These are phyloP conservation scores for Solanum arcanum DNA, from an alignment of 257 asterid species.

Conservation along the genomic window DNA sequence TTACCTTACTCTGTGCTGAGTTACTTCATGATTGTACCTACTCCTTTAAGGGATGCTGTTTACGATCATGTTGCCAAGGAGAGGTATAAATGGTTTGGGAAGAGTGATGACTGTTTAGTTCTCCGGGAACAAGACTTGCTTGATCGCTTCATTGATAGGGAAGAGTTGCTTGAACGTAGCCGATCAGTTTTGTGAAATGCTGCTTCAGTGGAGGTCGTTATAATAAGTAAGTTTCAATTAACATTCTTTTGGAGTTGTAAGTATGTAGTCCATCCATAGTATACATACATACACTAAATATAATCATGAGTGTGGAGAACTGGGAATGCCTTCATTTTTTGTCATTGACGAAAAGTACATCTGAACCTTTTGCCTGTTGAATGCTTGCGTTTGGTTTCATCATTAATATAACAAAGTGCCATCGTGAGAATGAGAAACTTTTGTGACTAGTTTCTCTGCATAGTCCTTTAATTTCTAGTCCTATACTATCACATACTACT, in stretches of 20 bases:
- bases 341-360: background rate
- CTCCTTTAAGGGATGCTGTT: slow-evolving; percentile 73
- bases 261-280: background rate
- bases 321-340: background rate
- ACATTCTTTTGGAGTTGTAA: background rate
- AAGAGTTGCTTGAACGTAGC: slow-evolving; percentile 56
- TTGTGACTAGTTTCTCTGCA: background rate
- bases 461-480: background rate
- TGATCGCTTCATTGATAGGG: slow-evolving; percentile 75
- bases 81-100: slow-evolving; percentile 81
- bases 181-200: slow-evolving; percentile 7
- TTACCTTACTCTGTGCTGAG: slow-evolving; percentile 63
- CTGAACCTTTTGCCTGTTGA: background rate
- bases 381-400: background rate
- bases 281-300: background rate
- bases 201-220: background rate
- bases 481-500: background rate
- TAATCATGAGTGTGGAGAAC: background rate
- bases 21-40: slow-evolving; percentile 45
- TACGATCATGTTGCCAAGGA: slow-evolving; percentile 67
- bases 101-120: slow-evolving; percentile 60
- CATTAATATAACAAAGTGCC: background rate
- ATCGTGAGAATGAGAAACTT: background rate
- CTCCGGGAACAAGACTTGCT: slow-evolving; percentile 71
- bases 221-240: background rate